Conservation (phyloP, 306 rosid species). For the Sechiopsis laciniata region DNA sequence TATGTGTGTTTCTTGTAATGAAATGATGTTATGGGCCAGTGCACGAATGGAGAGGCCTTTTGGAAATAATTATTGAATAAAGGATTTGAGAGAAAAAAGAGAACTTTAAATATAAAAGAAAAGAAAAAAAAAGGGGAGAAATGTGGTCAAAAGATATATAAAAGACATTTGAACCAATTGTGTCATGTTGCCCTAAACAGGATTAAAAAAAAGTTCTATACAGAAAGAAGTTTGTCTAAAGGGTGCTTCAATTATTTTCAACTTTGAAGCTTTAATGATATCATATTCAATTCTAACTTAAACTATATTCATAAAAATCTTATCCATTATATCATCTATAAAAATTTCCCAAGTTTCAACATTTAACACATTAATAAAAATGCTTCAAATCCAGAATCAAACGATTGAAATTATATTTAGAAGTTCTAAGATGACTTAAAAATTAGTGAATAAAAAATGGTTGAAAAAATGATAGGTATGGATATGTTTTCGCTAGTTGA, state of each 20-base stretch:
- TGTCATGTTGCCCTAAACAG: conserved; percentile 13
- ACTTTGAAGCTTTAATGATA: not conserved
- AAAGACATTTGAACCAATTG: conserved; percentile 11
- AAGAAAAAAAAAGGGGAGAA: not conserved
- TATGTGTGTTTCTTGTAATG: conserved; percentile 14
- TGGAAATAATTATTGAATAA: conserved; percentile 12
- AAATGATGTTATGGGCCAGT: conserved; percentile 6
- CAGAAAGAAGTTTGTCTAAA: not conserved
- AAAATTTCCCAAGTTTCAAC: not conserved
- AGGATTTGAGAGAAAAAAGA: not conserved
- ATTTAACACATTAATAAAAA: too few species aligned
- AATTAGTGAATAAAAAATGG: too few species aligned
- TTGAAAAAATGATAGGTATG: too few species aligned
- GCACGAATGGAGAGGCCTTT: conserved; percentile 19
- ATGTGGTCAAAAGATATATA: conserved; percentile 21
- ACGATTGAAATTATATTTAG: too few species aligned
- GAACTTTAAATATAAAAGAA: conserved; percentile 11
- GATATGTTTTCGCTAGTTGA: too few species aligned
- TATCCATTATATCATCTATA: not conserved
- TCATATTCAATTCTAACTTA: not conserved
- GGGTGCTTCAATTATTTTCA: not conserved
- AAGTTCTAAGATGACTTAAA: too few species aligned
- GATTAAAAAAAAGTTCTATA: not conserved
- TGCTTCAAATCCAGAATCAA: not conserved
- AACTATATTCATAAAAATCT: not conserved